A percentile compares a stretch with the other conserved stretches of the same genome.
Conservation (phyloP, 371 early-diverging fungal species). For the Mortierella sp. region DNA sequence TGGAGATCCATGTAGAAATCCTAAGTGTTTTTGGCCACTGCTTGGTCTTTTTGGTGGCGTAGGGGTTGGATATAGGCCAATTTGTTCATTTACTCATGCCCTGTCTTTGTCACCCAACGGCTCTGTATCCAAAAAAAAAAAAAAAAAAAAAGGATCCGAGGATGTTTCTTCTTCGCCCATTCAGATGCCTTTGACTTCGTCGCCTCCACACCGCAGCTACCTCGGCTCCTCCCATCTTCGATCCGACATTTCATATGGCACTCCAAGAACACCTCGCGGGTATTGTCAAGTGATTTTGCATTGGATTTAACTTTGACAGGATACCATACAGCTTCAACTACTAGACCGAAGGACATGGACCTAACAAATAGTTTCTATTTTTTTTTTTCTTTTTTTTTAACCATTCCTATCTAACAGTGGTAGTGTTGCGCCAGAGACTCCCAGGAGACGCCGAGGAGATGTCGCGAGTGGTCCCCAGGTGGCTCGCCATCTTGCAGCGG, state of each 20-base stretch:
- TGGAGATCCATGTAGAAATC: too few relatives aligned
- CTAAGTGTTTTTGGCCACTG: too few relatives aligned
- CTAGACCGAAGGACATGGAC: neutral
- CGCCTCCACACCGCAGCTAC: constrained; percentile 33
- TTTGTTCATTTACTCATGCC: too few relatives aligned
- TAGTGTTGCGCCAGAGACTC: constrained; percentile 19
- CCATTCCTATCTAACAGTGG: neutral
- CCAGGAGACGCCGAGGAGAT: constrained; percentile 41
- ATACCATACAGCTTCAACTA: too few relatives aligned
- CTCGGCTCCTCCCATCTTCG: constrained; percentile 43
- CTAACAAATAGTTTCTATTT: neutral
- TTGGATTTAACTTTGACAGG: too few relatives aligned
- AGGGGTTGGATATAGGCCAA: neutral
- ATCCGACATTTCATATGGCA: constrained; percentile 41
- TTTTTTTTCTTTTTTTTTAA: neutral
- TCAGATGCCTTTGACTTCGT: constrained; percentile 35
- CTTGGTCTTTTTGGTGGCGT: too few relatives aligned
- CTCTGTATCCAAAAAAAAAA: too few relatives aligned
- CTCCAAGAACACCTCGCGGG: constrained; percentile 28
- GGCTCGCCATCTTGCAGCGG: constrained; percentile 32
- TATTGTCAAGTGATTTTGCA: neutral
- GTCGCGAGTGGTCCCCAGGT: constrained; percentile 49
- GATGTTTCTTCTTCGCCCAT: constrained; percentile 44
- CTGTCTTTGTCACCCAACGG: too few relatives aligned
- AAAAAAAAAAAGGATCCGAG: too few relatives aligned